Base-by-base conservation (phyloP, 1,139 yeast species). In the Hemisphaericaspora subhashii region DNA sequence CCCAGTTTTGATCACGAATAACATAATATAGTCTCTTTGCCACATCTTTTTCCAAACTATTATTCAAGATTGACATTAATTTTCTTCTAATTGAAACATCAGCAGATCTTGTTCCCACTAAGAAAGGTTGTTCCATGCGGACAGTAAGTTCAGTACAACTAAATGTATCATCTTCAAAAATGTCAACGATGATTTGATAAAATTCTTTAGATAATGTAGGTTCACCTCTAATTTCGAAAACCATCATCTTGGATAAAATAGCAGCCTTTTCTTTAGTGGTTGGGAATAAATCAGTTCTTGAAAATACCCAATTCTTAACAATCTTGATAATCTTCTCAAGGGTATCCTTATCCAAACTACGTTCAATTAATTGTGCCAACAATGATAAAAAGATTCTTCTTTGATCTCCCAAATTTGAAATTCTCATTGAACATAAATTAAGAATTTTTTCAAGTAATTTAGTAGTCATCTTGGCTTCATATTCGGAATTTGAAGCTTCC, bases 221-320 rank as follows among this genome's bases (percentile, higher is more conserved):
- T 53, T 89, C 96, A 8, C 95, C 95, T 47, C 96, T 75, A 31
- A 83, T 74, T 54, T 92, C 98, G 56, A 88, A 90, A 0, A 87
- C 87, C 77, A 90, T 80, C 97, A 94, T 90, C 58, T 94, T 94
- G 11, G 94, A 80, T 43, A 94, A 68, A 37, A 94, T 83, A 0
- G 96, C 97, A 1, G 98, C 97, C 58, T 94, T 92, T 55, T 94
- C 98, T 57, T 94, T 94, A 4, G 87, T 83, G 0, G 98, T 89
- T 2, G 98, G 98, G 68, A 90, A 90, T 27, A 87, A 74, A 48
- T 89, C 95, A 1, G 80, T 71, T 42, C 84, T 80, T 2, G 89
- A 80, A 54, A 94, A 89, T 0, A 90, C 95, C 98, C 98, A 94
- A 13, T 74, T 76, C 52, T 90, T 79, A 1, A 92, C 92, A 46